Conservation (phyloP, 352 stramenopile genomes). For the Pythium guiyangense region DNA sequence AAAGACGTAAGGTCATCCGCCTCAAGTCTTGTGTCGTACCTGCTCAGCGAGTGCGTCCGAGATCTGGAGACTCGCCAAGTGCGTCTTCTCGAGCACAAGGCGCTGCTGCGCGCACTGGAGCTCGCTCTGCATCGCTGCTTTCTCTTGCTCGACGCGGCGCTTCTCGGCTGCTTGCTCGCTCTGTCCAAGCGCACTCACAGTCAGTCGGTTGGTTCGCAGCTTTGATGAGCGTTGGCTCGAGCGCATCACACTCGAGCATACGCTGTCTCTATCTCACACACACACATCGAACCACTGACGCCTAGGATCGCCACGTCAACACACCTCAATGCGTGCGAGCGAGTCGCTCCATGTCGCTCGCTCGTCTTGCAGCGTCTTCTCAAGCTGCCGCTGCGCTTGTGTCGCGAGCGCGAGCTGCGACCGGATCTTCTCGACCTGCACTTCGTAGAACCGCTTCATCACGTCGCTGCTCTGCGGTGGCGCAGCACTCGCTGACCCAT, state of each 20-base stretch:
- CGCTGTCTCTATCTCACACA: neutral
- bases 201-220: neutral
- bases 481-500: neutral
- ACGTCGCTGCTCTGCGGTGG: constrained; percentile 21
- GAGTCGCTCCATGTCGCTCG: constrained; percentile 23
- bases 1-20: neutral
- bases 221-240: no score
- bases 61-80: constrained; percentile 58
- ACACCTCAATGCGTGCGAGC: constrained; percentile 23
- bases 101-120: constrained; percentile 24
- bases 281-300: neutral
- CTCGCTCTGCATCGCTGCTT: constrained; percentile 19
- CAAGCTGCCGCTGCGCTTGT: constrained; percentile 40
- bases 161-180: constrained; percentile 11
- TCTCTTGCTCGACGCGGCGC: constrained; percentile 18
- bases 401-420: constrained; percentile 42
- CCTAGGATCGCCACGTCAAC: neutral
- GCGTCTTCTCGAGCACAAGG: constrained; percentile 56
- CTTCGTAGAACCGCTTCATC: constrained; percentile 82
- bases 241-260: no score
- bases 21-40: constrained; percentile 14
- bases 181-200: neutral
- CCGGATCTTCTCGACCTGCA: constrained; percentile 74
- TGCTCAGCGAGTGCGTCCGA: constrained; percentile 61
- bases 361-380: constrained; percentile 46